Evolutionary conservation across 176 grass and related monocot genomes (phyloP).

Genomic region (Triticum urartu): DNA sequence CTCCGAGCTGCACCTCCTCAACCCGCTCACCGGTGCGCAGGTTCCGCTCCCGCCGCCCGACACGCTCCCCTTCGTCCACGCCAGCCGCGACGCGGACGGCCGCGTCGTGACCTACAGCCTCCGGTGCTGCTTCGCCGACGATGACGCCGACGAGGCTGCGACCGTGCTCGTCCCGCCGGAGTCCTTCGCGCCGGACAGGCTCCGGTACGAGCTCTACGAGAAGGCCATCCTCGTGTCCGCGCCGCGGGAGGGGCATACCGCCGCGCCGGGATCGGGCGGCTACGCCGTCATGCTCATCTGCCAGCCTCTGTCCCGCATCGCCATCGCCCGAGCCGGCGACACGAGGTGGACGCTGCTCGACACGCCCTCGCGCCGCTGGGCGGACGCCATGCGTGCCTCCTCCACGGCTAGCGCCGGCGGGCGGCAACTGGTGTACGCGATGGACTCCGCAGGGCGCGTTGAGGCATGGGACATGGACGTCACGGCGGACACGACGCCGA

Average conservation of each 20-base stretch:
- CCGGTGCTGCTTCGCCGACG: background rate
- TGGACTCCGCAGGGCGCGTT: conserved; percentile 41
- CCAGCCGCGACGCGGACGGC: background rate
- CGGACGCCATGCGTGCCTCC: conserved; percentile 35
- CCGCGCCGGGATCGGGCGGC: background rate
- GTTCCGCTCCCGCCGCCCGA: conserved; percentile 30
- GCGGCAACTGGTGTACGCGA: conserved; percentile 20
- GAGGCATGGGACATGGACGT: conserved; percentile 24
- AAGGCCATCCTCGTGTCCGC: conserved; percentile 43
- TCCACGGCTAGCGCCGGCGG: background rate
- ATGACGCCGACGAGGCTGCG: background rate
- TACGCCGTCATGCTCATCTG: conserved; percentile 57
- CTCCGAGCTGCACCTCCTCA: conserved; percentile 52
- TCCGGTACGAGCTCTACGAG: conserved; percentile 53
- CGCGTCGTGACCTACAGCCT: conserved; percentile 25
- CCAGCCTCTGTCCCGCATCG: conserved; percentile 44
- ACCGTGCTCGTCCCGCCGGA: conserved; percentile 24
- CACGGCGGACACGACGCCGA: background rate
- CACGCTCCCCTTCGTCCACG: conserved; percentile 43
- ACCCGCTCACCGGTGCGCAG: conserved; percentile 42
- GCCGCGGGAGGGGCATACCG: background rate
- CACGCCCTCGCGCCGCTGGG: conserved; percentile 37
- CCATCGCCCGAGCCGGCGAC: conserved; percentile 38
- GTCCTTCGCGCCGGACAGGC: conserved; percentile 19
- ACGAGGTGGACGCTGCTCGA: conserved; percentile 35